Conservation (phyloP, 305 asterid genomes). For the Fraxinus xanthoxyloides region DNA sequence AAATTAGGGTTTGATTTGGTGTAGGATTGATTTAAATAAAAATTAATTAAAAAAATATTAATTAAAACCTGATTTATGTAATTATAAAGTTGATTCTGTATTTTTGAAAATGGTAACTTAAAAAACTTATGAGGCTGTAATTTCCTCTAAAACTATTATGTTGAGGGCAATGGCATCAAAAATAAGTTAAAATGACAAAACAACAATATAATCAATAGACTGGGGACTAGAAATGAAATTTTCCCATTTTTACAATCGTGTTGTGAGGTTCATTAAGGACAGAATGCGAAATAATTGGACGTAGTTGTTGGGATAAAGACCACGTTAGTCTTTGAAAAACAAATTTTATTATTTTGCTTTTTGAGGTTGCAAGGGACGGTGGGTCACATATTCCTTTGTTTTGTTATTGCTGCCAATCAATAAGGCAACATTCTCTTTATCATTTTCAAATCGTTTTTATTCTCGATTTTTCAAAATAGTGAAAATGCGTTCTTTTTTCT, state of each 20-base stretch:
- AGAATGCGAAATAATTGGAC: background rate
- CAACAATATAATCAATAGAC: background rate
- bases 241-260: background rate
- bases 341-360: background rate
- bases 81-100: too few relatives aligned
- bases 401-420: background rate
- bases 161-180: background rate
- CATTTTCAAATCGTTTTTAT: too few relatives aligned
- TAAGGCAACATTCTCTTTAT: too few relatives aligned
- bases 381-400: background rate
- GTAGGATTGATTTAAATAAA: too few relatives aligned
- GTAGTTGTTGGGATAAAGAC: background rate
- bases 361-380: background rate
- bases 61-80: too few relatives aligned
- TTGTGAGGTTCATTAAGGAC: background rate
- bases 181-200: background rate
- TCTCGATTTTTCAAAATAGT: too few relatives aligned
- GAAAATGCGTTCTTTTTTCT: too few relatives aligned
- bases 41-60: too few relatives aligned
- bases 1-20: too few relatives aligned
- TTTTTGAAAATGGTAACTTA: too few relatives aligned
- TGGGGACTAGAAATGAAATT: background rate
- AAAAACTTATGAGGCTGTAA: too few relatives aligned
- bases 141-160: too few relatives aligned
- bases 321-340: background rate